A percentile compares a stretch with the other conserved stretches of the same genome.
phyloP scores from a whole-genome alignment of 2,329 filamentous ascomycete species.

The Neonectria faginata region DNA sequence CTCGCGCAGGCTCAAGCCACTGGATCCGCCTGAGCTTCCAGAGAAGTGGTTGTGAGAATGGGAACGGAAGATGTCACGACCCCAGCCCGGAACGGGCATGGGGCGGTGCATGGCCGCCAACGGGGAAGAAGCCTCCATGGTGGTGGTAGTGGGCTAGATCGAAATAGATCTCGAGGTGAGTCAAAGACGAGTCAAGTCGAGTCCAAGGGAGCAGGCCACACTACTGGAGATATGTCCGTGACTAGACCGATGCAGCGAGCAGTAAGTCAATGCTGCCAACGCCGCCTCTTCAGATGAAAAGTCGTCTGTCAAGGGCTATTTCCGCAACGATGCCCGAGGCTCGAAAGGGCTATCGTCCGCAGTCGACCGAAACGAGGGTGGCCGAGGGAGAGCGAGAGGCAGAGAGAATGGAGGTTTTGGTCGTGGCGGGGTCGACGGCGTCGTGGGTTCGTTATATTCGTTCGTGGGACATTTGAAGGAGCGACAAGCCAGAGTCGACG shows the following conservation, averaged over 20 bases:
- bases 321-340: conserved; percentile 11
- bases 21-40: conserved; percentile 67
- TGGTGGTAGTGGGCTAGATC: conserved; percentile 39
- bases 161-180: conserved; percentile 22
- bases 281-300: conserved; percentile 30
- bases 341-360: conserved; percentile 27
- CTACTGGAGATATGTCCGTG: conserved; percentile 41
- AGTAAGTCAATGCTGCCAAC: conserved; percentile 52
- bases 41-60: conserved; percentile 61
- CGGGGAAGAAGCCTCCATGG: conserved; percentile 94
- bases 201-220: conserved; percentile 37
- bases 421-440: conserved; percentile 43
- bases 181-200: conserved; percentile 32
- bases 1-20: conserved; percentile 84
- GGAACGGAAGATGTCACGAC: conserved; percentile 64
- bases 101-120: conserved; percentile 90
- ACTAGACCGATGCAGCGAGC: conserved; percentile 42
- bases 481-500: conserved; percentile 40
- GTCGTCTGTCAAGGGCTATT: conserved; percentile 25
- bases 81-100: conserved; percentile 72
- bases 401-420: conserved; percentile 33
- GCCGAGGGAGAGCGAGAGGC: conserved; percentile 31
- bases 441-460: conserved; percentile 49
- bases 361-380: conserved; percentile 29
- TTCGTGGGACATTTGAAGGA: conserved; percentile 49